These are phyloP conservation scores for Beauveria bassiana DNA, from an alignment of 2,329 filamentous ascomycete species.

Conservation along the genomic window DNA sequence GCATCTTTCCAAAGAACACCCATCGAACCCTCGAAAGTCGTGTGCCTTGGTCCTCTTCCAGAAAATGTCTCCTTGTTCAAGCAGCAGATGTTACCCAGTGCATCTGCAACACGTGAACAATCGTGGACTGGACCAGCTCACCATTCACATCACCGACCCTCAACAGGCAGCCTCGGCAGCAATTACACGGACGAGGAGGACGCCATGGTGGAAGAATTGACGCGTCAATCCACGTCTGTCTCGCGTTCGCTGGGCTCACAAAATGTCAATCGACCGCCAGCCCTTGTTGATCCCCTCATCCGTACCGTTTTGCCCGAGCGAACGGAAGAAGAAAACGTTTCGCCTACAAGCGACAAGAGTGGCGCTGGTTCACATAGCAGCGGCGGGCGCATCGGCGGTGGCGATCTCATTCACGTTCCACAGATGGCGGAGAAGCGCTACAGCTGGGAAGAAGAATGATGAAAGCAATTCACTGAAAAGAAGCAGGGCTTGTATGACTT, in stretches of 20 bases:
- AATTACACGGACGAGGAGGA: slow-evolving; percentile 51
- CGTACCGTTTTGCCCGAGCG: neutral
- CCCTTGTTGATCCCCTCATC: neutral
- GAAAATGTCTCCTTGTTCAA: slow-evolving; percentile 32
- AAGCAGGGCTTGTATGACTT: neutral
- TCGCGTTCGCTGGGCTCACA: neutral
- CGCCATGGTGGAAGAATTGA: slow-evolving; percentile 22
- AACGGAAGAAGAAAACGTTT: neutral
- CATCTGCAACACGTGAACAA: neutral
- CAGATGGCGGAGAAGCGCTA: slow-evolving; percentile 42
- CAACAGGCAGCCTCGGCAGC: slow-evolving; percentile 43
- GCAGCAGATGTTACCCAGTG: slow-evolving; percentile 12
- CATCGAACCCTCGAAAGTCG: slow-evolving; percentile 44
- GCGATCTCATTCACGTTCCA: slow-evolving; percentile 43
- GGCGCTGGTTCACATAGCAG: slow-evolving; percentile 19
- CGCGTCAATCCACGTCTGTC: slow-evolving; percentile 17
- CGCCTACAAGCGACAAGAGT: neutral
- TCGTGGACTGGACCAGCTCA: neutral
- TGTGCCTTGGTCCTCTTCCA: slow-evolving; percentile 49
- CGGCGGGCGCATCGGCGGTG: slow-evolving; percentile 36
- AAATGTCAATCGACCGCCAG: slow-evolving; percentile 3
- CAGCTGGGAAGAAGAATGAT: slow-evolving; percentile 40
- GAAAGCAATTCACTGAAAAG: neutral
- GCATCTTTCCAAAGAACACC: slow-evolving; percentile 35
- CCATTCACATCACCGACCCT: slow-evolving; percentile 12